These are phyloP conservation scores for Chytriomyces hyalinus DNA, from an alignment of 192 early-diverging fungal genomes.

Conservation along the genomic window DNA sequence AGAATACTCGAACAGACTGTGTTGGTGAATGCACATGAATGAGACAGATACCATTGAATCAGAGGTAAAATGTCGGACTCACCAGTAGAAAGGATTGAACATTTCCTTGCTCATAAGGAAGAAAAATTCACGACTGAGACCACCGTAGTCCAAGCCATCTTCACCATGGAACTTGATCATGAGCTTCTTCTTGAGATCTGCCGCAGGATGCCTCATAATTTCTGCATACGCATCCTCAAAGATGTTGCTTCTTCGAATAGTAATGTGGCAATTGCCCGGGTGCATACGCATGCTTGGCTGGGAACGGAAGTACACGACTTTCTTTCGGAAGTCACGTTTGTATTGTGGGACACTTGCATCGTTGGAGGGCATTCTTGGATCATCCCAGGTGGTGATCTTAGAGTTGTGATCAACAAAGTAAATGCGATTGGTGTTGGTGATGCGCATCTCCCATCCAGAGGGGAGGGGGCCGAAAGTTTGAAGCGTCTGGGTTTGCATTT, in stretches of 20 bases:
- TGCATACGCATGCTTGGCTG: constrained; percentile 85
- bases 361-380: constrained; percentile 60
- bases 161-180: constrained; percentile 99
- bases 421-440: constrained; percentile 89
- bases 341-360: constrained; percentile 94
- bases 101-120: constrained; percentile 97
- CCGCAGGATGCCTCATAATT: constrained; percentile 89
- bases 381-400: constrained; percentile 99
- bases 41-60: neutral
- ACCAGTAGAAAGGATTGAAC: constrained; percentile 89
- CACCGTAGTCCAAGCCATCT: constrained; percentile 98
- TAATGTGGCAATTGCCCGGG: constrained; percentile 92
- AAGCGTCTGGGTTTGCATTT: constrained; percentile 73
- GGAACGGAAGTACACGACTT: constrained; percentile 94
- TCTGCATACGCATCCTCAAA: constrained; percentile 97
- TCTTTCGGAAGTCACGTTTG: constrained; percentile 97
- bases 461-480: constrained; percentile 87
- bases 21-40: constrained; percentile 20
- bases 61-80: constrained; percentile 9
- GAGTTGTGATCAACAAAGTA: constrained; percentile 99
- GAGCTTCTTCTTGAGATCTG: constrained; percentile 92
- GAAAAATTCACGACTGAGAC: constrained; percentile 96
- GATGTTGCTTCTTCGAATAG: constrained; percentile 83
- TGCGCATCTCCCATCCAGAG: constrained; percentile 98
- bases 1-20: constrained; percentile 95